Base-by-base conservation (phyloP, 2,329 filamentous ascomycete species). In the Xylaria hypoxylon region DNA sequence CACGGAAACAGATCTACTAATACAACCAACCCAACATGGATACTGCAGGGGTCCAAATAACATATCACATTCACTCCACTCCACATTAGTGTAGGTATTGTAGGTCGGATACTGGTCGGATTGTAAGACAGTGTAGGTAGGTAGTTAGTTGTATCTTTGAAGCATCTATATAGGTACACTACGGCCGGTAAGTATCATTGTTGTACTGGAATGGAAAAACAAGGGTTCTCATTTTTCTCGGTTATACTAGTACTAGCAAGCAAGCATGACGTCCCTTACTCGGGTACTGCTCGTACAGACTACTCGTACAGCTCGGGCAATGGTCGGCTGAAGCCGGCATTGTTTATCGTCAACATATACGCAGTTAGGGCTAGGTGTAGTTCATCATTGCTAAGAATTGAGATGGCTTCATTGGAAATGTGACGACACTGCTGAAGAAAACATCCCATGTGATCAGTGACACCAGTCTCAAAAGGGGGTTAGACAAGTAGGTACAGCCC, bases 381-480 rank as follows among this genome's bases (percentile, higher is more conserved):
- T 24, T 28, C 59, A 57, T 51, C 24, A 44, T 52, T 35, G n/a
- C 24, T 13, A 19, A 40, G 15, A 28, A 19, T 19, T 5, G 15
- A 19, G n/a, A 44, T 17, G 11, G 28, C 19, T 51, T 52, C 19
- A 17, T 28, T 33, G n/a, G 24, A 28, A 45, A 28, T 11, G 53
- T 52, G 53, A 64, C 48, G 48, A 64, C 55, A 64, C 59, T 59
- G 40, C 33, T 40, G 48, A 55, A n/a, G 35, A 31, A 26, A 10
- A 26, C 4, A 53, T 40, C 40, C 17, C n/a, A n/a, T 51, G 26
- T 44, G 26, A 60, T 44, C 50, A 38, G 15, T 28, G 22, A 33
- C 26, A 22, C 13, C 15, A 22, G 22, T 51, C 31, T 22, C 6
- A 17, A 35, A 52, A 22, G n/a, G 35, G 50, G 31, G 2, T 35